Conservation (phyloP, 495 filamentous ascomycete genomes). For the Podospora australis region DNA sequence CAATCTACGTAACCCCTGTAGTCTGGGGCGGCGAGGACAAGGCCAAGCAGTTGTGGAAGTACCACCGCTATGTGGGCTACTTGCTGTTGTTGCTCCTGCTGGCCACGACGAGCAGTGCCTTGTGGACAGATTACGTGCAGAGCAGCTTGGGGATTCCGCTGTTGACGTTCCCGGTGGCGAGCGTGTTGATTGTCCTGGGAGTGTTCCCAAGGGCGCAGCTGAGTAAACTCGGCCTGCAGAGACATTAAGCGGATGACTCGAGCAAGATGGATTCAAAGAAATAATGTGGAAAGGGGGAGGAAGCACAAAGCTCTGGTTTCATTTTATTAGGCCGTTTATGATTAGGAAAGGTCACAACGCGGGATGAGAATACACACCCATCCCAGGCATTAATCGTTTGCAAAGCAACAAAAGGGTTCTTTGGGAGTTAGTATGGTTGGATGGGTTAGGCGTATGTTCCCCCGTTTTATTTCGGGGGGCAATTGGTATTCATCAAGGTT, state of each 20-base stretch:
- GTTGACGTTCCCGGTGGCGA: constrained; percentile 61
- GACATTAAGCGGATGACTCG: not conserved
- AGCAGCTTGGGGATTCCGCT: constrained; percentile 58
- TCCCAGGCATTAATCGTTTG: too few relatives aligned
- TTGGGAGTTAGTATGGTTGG: too few relatives aligned
- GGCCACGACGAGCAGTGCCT: constrained; percentile 68
- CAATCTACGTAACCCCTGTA: constrained; percentile 64
- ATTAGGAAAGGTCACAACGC: too few relatives aligned
- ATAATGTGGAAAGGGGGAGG: not conserved
- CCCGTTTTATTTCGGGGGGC: too few relatives aligned
- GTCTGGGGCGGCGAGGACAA: constrained; percentile 72
- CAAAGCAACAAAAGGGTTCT: not conserved
- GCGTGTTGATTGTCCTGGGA: constrained; percentile 57
- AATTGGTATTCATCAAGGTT: too few relatives aligned
- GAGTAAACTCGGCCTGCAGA: constrained; percentile 64
- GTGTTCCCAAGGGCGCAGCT: constrained; percentile 73
- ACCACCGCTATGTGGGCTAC: constrained; percentile 79
- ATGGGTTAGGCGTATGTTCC: too few relatives aligned
- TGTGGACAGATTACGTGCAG: constrained; percentile 62
- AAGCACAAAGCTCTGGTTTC: too few relatives aligned
- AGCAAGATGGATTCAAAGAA: too few relatives aligned
- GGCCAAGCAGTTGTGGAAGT: constrained; percentile 81
- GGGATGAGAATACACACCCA: too few relatives aligned
- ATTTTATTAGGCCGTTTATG: too few relatives aligned
- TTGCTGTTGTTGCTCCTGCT: constrained; percentile 60